Conservation (phyloP, 1,284 basidiomycete genomes). For the Cryptococcus wingfieldii region DNA sequence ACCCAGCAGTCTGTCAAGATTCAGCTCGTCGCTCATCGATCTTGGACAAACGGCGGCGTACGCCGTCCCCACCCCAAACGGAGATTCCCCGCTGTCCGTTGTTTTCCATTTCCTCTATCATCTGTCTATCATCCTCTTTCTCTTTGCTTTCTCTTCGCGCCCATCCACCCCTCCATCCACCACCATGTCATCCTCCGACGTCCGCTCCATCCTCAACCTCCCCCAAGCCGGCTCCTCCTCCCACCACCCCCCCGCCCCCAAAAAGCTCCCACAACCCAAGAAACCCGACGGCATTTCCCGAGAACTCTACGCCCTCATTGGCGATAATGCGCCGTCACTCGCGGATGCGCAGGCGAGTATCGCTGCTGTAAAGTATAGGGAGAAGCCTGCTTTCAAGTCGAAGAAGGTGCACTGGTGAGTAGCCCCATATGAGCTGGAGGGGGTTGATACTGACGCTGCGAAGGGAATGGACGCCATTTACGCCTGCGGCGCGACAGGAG, state of each 20-base stretch:
- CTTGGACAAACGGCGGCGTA: no score
- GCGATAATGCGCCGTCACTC: slow-evolving; percentile 80
- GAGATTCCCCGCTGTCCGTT: no score
- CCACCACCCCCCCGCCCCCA: slow-evolving; percentile 34
- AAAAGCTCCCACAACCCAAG: slow-evolving; percentile 29
- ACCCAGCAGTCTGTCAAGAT: no score
- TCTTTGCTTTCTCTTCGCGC: no score
- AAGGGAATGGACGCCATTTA: slow-evolving; percentile 73
- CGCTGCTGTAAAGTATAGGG: slow-evolving; percentile 68
- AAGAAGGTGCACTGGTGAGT: slow-evolving; percentile 59
- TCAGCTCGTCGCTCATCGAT: no score
- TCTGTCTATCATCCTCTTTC: no score
- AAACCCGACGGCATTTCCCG: slow-evolving; percentile 88
- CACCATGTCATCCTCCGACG: slow-evolving; percentile 60
- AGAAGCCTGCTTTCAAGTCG: slow-evolving; percentile 58
- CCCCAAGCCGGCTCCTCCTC: slow-evolving; percentile 33
- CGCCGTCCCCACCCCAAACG: no score
- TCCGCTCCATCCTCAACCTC: slow-evolving; percentile 72
- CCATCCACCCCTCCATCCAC: no score
- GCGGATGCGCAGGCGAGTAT: slow-evolving; percentile 45
- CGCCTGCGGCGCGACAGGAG: slow-evolving; percentile 34
- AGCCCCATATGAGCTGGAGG: no score
- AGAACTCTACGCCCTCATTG: slow-evolving; percentile 90
- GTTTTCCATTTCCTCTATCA: no score
- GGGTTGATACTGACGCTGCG: not conserved